Percentiles rank a stretch among this genome's conserved stretches.
phyloP scores from a whole-genome alignment of 768 basidiomycete species.

The Suillus discolor region DNA sequence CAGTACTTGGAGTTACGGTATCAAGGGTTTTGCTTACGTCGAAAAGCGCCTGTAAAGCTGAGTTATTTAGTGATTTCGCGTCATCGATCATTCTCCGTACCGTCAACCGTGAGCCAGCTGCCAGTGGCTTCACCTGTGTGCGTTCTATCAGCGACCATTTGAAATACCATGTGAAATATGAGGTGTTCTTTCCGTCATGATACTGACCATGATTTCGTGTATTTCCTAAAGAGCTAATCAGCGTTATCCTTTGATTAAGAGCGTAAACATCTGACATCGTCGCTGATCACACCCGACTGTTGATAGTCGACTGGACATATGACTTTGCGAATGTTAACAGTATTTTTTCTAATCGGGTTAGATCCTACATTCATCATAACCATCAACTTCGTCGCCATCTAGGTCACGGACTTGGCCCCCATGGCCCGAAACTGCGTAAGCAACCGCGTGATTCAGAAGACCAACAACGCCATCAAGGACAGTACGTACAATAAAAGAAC shows the following conservation, averaged over 20 bases:
- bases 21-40: neutral
- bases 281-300: neutral
- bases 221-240: neutral
- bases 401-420: neutral
- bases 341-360: neutral
- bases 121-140: neutral
- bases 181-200: neutral
- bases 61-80: neutral
- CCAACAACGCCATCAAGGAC: too few species aligned
- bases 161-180: neutral
- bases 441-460: neutral
- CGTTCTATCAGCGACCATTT: neutral
- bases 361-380: slow-evolving; percentile 1
- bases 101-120: slow-evolving; percentile 5
- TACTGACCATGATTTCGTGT: slow-evolving; percentile 6
- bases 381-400: slow-evolving; percentile 5
- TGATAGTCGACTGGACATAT: slow-evolving; percentile 7
- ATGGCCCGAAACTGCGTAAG: neutral
- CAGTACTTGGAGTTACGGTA: neutral
- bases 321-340: neutral
- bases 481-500: slow-evolving; percentile 6
- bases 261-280: neutral
- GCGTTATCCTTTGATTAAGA: neutral
- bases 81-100: neutral
- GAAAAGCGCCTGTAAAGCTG: neutral